Conservation (phyloP, 345 rosid genomes). For the Hibiscus mutabilis region DNA sequence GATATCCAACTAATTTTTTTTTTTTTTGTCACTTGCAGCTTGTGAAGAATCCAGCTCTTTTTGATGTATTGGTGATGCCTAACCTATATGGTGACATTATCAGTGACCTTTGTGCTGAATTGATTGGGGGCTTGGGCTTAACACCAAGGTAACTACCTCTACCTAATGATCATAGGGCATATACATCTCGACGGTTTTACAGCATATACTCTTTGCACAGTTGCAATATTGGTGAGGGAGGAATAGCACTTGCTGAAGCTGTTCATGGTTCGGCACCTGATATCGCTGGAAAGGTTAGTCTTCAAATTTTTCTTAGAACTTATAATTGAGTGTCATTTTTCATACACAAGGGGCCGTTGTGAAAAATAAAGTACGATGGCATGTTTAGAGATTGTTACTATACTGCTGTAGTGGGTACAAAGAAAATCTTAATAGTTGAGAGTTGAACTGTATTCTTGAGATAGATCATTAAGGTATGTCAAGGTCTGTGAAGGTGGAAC, state of each 20-base stretch:
- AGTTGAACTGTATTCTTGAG: neutral
- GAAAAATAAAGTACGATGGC: neutral
- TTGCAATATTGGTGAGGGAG: constrained; percentile 96
- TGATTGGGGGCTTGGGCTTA: constrained; percentile 94
- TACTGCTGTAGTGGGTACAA: neutral
- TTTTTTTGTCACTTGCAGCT: constrained; percentile 45
- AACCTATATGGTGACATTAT: constrained; percentile 98
- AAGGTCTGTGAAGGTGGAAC: neutral
- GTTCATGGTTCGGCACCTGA: constrained; percentile 99
- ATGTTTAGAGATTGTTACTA: neutral
- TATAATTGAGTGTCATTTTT: neutral
- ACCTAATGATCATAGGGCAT: neutral
- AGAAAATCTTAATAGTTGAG: neutral
- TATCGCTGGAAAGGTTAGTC: constrained; percentile 93
- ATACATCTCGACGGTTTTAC: constrained; percentile 12
- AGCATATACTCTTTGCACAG: constrained; percentile 31
- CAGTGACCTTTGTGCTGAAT: constrained; percentile 94
- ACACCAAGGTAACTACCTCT: constrained; percentile 74
- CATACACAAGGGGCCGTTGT: neutral
- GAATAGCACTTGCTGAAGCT: constrained; percentile 98
- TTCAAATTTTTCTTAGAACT: constrained; percentile 1
- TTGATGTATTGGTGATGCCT: constrained; percentile 99
- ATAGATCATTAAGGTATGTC: neutral
- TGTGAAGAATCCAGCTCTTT: constrained; percentile 90
- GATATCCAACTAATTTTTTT: constrained; percentile 9